Conservation (phyloP, 2,329 filamentous ascomycete genomes). For the Verticillium zaregamsianum region DNA sequence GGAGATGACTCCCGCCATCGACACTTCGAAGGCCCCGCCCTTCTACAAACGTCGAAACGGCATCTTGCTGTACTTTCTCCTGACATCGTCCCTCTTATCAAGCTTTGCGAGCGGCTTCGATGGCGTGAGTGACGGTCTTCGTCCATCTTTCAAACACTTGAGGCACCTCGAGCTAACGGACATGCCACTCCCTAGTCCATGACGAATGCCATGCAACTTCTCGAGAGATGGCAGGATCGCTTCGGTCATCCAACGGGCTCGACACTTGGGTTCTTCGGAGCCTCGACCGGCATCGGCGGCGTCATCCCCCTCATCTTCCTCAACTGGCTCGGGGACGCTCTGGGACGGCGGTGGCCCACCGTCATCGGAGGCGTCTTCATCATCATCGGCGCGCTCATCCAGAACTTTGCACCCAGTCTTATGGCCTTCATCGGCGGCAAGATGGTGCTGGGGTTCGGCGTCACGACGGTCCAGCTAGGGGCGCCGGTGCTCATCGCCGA, state of each 20-base stretch:
- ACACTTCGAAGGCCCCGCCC: slow-evolving; percentile 23
- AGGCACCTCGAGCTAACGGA: neutral
- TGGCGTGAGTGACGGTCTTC: slow-evolving; percentile 23
- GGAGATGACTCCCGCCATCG: slow-evolving; percentile 24
- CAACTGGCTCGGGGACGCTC: slow-evolving; percentile 29
- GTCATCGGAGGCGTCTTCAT: slow-evolving; percentile 33
- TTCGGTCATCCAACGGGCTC: slow-evolving; percentile 33
- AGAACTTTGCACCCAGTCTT: slow-evolving; percentile 28
- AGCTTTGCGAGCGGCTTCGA: slow-evolving; percentile 37
- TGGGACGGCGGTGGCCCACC: slow-evolving; percentile 28
- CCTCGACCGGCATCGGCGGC: slow-evolving; percentile 34
- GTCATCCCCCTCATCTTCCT: slow-evolving; percentile 31
- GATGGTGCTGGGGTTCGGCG: slow-evolving; percentile 30
- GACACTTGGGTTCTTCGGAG: slow-evolving; percentile 32
- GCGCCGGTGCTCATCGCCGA: slow-evolving; percentile 39
- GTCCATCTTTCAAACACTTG: neutral
- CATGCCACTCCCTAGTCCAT: slow-evolving; percentile 20
- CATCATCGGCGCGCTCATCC: slow-evolving; percentile 29
- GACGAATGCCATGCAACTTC: slow-evolving; percentile 35
- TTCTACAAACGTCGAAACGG: slow-evolving; percentile 36
- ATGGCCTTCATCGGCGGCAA: slow-evolving; percentile 34
- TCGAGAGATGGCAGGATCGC: slow-evolving; percentile 30
- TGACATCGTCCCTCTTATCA: slow-evolving; percentile 36
- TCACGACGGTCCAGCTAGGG: slow-evolving; percentile 34
- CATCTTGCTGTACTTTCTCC: slow-evolving; percentile 34